These are phyloP conservation scores for Clavispora santaluciae DNA, from an alignment of 805 yeast genomes.

Conservation along the genomic window DNA sequence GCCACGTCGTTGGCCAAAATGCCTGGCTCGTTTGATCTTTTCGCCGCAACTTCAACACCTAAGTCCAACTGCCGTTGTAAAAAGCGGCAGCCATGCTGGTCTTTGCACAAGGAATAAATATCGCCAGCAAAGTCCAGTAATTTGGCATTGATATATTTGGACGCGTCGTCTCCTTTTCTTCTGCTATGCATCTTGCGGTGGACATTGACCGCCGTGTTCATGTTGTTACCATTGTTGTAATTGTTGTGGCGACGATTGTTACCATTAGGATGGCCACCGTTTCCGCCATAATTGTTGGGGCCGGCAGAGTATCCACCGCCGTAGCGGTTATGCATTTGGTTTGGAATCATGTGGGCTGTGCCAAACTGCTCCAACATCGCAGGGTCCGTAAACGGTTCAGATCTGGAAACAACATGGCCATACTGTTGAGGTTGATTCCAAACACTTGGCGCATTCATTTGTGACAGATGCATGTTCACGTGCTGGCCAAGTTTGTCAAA, in stretches of 20 bases:
- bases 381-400: neutral
- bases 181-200: constrained; percentile 40
- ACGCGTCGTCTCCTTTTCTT: constrained; percentile 60
- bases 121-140: constrained; percentile 67
- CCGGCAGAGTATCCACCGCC: constrained; percentile 1
- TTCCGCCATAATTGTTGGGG: neutral
- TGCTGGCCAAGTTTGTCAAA: neutral
- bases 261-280: neutral
- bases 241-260: constrained; percentile 5
- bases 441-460: constrained; percentile 8
- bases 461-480: constrained; percentile 2
- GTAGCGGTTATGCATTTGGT: neutral
- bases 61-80: constrained; percentile 80
- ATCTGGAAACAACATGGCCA: neutral
- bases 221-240: constrained; percentile 9
- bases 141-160: constrained; percentile 62
- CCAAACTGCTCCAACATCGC: neutral
- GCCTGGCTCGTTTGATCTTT: constrained; percentile 3
- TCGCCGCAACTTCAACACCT: constrained; percentile 18
- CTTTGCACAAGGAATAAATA: constrained; percentile 79
- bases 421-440: constrained; percentile 15
- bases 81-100: constrained; percentile 95
- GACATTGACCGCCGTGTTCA: constrained; percentile 29
- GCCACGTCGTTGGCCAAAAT: constrained; percentile 38
- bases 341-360: neutral